A percentile compares a stretch with the other conserved stretches of the same genome.
Evolutionary conservation across 805 yeast species (phyloP).

Genomic region (Candida nonsorbophila): DNA sequence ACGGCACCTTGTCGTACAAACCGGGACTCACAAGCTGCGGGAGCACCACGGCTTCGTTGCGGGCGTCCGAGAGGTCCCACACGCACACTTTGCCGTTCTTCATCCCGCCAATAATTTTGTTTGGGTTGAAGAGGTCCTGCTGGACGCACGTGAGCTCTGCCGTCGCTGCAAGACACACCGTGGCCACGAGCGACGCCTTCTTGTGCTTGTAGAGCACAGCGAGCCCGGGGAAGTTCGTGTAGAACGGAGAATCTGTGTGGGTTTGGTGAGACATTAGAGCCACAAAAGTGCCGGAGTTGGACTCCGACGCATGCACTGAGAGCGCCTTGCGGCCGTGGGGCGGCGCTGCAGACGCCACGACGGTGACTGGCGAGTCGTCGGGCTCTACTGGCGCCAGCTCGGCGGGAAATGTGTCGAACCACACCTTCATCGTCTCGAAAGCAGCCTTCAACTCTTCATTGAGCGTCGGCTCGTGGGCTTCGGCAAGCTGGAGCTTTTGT

Average conservation of each 20-base stretch:
- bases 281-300: too few species aligned
- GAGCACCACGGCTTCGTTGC: constrained; percentile 10
- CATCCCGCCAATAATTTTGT: constrained; percentile 44
- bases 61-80: constrained; percentile 39
- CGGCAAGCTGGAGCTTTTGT: too few species aligned
- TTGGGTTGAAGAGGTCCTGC: constrained; percentile 34
- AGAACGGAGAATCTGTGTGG: constrained; percentile 25
- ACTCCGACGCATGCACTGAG: too few species aligned
- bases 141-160: constrained; percentile 33
- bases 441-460: too few species aligned
- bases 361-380: too few species aligned
- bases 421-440: too few species aligned
- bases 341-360: too few species aligned
- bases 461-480: too few species aligned
- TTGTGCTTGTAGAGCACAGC: constrained; percentile 30
- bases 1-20: too few species aligned
- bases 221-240: constrained; percentile 19
- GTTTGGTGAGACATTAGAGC: constrained; percentile 29
- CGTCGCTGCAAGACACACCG: constrained; percentile 30
- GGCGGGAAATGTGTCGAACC: too few species aligned
- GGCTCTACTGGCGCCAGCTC: too few species aligned
- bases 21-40: constrained; percentile 21
- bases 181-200: constrained; percentile 12
- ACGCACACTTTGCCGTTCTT: constrained; percentile 45
- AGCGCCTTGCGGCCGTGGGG: too few species aligned